Evolutionary conservation across 2,329 filamentous ascomycete genomes (phyloP).

Genomic region (Sporothrix curviconia): DNA sequence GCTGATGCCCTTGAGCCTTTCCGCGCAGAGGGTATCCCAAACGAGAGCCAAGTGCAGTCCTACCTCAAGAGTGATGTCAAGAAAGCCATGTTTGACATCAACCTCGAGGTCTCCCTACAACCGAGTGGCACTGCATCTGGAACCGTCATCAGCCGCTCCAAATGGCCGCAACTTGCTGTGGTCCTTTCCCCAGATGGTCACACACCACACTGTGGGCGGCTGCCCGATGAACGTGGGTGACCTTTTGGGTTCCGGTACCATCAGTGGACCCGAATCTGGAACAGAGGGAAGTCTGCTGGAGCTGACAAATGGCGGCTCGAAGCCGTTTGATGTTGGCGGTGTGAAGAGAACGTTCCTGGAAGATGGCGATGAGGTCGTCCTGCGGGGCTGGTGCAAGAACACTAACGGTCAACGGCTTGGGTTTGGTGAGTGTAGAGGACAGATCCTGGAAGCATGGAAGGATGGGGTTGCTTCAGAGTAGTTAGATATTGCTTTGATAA

Average conservation of each 20-base stretch:
- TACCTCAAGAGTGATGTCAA: slow-evolving; percentile 53
- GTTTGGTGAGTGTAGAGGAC: slow-evolving; percentile 38
- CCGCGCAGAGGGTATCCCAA: slow-evolving; percentile 25
- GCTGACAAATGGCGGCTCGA: slow-evolving; percentile 40
- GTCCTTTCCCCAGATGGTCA: slow-evolving; percentile 78
- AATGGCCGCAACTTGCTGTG: slow-evolving; percentile 60
- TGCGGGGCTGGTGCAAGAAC: slow-evolving; percentile 31
- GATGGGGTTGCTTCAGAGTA: no score
- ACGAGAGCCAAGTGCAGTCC: slow-evolving; percentile 30
- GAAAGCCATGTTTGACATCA: slow-evolving; percentile 36
- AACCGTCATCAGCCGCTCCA: slow-evolving; percentile 42
- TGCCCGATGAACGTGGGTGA: slow-evolving; percentile 71
- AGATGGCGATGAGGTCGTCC: slow-evolving; percentile 39
- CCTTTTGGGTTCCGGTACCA: slow-evolving; percentile 71
- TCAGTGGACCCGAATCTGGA: slow-evolving; percentile 38
- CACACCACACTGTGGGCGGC: slow-evolving; percentile 72
- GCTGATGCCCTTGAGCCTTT: slow-evolving; percentile 64
- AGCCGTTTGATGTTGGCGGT: slow-evolving; percentile 33
- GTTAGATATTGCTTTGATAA: no score
- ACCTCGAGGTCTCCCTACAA: slow-evolving; percentile 10
- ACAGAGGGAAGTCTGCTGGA: slow-evolving; percentile 41
- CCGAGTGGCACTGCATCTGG: neutral
- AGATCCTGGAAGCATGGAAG: slow-evolving; percentile 21
- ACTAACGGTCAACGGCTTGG: slow-evolving; percentile 33
- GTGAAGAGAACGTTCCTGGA: slow-evolving; percentile 39